A percentile compares a stretch with the other conserved stretches of the same genome.
These are phyloP conservation scores for Tetrapyrgos nigripes DNA, from an alignment of 1,284 basidiomycete genomes.

Conservation along the genomic window DNA sequence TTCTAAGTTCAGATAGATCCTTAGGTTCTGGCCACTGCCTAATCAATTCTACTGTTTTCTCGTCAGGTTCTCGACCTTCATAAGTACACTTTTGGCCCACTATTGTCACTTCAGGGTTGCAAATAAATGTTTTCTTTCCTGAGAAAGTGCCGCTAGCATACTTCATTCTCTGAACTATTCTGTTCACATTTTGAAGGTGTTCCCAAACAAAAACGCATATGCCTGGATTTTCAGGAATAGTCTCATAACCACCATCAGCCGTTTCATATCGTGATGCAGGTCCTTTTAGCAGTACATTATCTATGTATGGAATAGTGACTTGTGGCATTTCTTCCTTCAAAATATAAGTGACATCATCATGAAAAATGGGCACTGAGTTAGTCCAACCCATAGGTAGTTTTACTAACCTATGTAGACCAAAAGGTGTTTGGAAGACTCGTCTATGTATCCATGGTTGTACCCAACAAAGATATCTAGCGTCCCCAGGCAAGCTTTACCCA, in stretches of 20 bases:
- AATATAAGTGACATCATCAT: too few species aligned
- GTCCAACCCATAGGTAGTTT: conserved; percentile 38
- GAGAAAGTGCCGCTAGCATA: conserved; percentile 29
- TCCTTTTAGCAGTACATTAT: conserved; percentile 33
- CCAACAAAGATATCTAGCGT: too few species aligned
- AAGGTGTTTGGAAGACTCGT: too few species aligned
- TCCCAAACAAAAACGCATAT: too few species aligned
- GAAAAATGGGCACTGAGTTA: conserved; percentile 43
- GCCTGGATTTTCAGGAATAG: too few species aligned
- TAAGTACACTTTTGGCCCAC: conserved; percentile 14
- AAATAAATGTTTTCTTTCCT: not conserved
- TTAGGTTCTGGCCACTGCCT: conserved; percentile 20
- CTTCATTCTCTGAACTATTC: conserved; percentile 31
- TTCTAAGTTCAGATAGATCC: conserved; percentile 17
- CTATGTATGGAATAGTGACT: conserved; percentile 35
- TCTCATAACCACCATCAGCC: conserved; percentile 13
- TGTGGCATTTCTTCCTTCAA: conserved; percentile 41
- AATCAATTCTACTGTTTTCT: conserved; percentile 17
- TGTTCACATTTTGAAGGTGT: too few species aligned
- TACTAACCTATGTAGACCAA: conserved; percentile 23
- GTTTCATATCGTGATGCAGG: conserved; percentile 23
- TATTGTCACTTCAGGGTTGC: not conserved
- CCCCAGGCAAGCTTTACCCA: too few species aligned
- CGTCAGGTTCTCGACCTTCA: conserved; percentile 20
- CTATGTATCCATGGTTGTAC: too few species aligned